Percentiles rank a stretch among this genome's conserved stretches.
phyloP scores from a whole-genome alignment of 805 yeast genomes.

The Ogataea polymorpha region DNA sequence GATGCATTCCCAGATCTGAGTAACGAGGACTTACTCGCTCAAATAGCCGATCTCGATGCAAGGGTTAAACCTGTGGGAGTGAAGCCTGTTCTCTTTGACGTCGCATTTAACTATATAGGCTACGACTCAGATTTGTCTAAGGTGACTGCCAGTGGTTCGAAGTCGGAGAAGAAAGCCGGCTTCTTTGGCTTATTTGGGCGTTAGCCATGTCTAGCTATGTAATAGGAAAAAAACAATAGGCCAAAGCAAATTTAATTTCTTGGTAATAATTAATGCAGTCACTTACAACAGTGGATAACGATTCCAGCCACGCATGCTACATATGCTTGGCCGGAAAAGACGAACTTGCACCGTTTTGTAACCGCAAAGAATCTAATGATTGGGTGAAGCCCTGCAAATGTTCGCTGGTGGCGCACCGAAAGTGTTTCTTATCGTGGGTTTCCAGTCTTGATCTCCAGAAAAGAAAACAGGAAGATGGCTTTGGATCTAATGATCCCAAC shows the following conservation, averaged over 20 bases:
- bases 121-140: conserved; percentile 34
- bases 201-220: conserved; percentile 7
- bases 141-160: conserved; percentile 7
- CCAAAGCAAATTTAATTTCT: not conserved
- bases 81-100: conserved; percentile 89
- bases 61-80: conserved; percentile 60
- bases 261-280: conserved; percentile 18
- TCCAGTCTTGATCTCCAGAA: conserved; percentile 28
- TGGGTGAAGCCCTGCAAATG: conserved; percentile 48
- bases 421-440: conserved; percentile 43
- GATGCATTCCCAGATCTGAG: conserved; percentile 30
- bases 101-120: conserved; percentile 78
- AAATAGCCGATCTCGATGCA: conserved; percentile 30
- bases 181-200: conserved; percentile 75
- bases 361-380: conserved; percentile 29
- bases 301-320: conserved; percentile 22
- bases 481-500: conserved; percentile 1
- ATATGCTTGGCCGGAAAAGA: conserved; percentile 31
- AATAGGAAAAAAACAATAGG: not conserved
- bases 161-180: conserved; percentile 50
- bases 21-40: conserved; percentile 30
- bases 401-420: conserved; percentile 43
- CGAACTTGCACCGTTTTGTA: conserved; percentile 33
- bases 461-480: conserved; percentile 11
- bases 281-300: conserved; percentile 10